phyloP scores from a whole-genome alignment of 148 eudicot species.

The Diospyros kaki region DNA sequence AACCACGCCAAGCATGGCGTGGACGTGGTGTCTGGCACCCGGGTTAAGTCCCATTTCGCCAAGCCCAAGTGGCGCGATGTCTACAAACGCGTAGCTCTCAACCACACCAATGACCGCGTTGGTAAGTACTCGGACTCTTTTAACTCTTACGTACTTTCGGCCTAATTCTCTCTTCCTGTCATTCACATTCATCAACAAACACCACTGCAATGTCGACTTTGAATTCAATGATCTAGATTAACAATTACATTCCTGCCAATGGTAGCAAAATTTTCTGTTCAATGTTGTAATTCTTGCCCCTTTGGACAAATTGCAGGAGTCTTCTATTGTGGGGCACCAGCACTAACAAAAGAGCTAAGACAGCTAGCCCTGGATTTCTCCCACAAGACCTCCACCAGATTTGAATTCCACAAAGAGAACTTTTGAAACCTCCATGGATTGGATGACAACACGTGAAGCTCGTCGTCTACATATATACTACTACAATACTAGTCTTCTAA shows the following conservation, averaged over 20 bases:
- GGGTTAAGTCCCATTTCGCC: constrained; percentile 48
- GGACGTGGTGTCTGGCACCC: constrained; percentile 47
- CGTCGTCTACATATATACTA: background rate
- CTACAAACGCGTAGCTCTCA: constrained; percentile 45
- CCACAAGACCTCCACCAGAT: constrained; percentile 48
- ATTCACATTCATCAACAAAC: too few species aligned
- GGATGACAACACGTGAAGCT: background rate
- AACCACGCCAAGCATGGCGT: constrained; percentile 55
- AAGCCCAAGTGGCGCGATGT: constrained; percentile 53
- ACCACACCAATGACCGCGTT: constrained; percentile 30
- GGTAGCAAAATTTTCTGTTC: too few species aligned
- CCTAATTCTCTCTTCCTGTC: background rate
- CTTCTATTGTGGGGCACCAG: constrained; percentile 57
- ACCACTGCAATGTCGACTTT: too few species aligned
- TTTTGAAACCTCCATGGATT: constrained; percentile 16
- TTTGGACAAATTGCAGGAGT: constrained; percentile 31
- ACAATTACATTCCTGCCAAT: too few species aligned
- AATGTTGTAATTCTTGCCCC: background rate
- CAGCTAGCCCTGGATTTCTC: constrained; percentile 50
- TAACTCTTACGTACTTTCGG: background rate
- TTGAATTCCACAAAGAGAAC: constrained; percentile 53
- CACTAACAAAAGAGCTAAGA: constrained; percentile 43
- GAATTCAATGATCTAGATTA: too few species aligned
- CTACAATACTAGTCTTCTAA: background rate
- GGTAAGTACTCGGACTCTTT: constrained; percentile 23